Percentiles rank a stretch among this genome's conserved stretches.
Conservation (phyloP, 441 rosid genomes). For the Kokia cookei region DNA sequence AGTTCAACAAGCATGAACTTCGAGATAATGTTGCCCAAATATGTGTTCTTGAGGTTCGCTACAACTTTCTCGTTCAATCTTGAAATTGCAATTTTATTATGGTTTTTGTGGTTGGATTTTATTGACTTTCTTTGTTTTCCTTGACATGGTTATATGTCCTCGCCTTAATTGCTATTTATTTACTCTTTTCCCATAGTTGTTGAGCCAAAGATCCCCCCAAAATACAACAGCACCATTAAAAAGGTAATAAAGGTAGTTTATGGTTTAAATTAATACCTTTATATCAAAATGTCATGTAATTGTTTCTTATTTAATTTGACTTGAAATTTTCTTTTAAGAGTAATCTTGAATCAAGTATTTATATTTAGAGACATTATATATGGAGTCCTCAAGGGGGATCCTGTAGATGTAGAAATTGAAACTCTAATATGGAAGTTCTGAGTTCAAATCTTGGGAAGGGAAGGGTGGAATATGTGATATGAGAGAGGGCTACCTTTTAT, state of each 20-base stretch:
- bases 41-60: conserved; percentile 82
- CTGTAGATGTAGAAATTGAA: background rate
- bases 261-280: conserved; percentile 1
- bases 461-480: background rate
- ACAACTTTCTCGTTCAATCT: background rate
- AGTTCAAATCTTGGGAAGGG: background rate
- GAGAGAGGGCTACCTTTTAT: background rate
- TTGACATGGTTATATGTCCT: background rate
- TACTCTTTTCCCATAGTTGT: conserved; percentile 26
- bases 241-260: conserved; percentile 38
- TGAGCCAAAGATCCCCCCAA: conserved; percentile 27
- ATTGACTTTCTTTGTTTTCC: background rate
- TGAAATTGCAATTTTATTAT: background rate
- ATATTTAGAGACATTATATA: background rate
- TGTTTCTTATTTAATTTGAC: background rate
- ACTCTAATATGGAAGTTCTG: background rate
- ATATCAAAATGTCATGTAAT: background rate
- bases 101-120: conserved; percentile 2
- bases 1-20: conserved; percentile 76
- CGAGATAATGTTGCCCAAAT: conserved; percentile 99
- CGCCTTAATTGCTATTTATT: background rate
- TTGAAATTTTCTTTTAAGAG: background rate
- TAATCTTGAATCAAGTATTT: background rate
- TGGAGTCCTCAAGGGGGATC: background rate
- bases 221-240: conserved; percentile 26